These are phyloP conservation scores for Coprinopsis sp. DNA, from an alignment of 768 basidiomycete species.

Conservation along the genomic window DNA sequence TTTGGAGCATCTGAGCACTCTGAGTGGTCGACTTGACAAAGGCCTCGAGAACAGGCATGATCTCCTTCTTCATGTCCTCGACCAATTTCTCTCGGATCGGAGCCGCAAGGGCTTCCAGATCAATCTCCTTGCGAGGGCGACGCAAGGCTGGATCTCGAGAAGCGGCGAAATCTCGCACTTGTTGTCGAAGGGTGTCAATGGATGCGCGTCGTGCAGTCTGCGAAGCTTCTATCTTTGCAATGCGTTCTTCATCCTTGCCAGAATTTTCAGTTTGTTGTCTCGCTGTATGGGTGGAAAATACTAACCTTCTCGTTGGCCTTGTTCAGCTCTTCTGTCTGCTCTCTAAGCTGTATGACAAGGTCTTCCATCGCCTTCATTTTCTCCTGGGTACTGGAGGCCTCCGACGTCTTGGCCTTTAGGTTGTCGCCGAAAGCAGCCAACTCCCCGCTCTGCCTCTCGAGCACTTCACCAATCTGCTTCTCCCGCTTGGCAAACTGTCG, in stretches of 20 bases:
- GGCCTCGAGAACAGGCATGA: constrained; percentile 20
- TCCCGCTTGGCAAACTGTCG: too few species aligned
- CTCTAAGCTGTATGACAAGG: constrained; percentile 26
- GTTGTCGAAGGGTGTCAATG: constrained; percentile 19
- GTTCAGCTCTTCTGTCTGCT: constrained; percentile 38
- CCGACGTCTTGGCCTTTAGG: constrained; percentile 6
- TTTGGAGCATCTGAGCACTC: constrained; percentile 19
- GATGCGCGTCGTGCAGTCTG: too few species aligned
- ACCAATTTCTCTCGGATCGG: constrained; percentile 7
- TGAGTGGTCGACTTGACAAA: constrained; percentile 20
- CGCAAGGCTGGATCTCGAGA: too few species aligned
- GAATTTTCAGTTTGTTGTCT: too few species aligned
- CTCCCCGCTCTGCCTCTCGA: too few species aligned
- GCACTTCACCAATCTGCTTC: too few species aligned
- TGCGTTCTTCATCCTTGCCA: constrained; percentile 3
- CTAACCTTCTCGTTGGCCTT: constrained; percentile 21
- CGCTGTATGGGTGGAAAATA: too few species aligned
- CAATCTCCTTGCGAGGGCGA: constrained; percentile 12
- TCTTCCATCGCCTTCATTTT: constrained; percentile 23
- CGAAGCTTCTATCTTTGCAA: constrained; percentile 5
- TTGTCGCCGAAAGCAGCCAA: too few species aligned
- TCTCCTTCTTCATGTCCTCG: constrained; percentile 18
- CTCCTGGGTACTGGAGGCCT: constrained; percentile 3
- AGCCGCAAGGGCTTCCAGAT: constrained; percentile 14
- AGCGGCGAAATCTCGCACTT: constrained; percentile 11